Evolutionary conservation across 2,329 filamentous ascomycete species (phyloP).

Genomic region (Albifimbria verrucaria): DNA sequence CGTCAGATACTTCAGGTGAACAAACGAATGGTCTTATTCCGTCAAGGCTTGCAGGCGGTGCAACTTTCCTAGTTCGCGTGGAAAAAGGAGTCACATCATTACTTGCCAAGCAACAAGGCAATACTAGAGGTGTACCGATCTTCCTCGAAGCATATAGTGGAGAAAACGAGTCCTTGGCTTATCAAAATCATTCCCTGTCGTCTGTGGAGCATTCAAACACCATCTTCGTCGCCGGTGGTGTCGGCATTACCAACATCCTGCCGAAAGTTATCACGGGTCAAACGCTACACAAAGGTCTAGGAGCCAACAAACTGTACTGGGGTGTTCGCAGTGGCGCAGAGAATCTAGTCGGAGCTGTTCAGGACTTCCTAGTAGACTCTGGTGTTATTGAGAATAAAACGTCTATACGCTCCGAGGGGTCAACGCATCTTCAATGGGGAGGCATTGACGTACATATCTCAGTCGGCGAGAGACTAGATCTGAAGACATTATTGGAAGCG

Average conservation of each 20-base stretch:
- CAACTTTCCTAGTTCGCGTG: slow-evolving; percentile 1
- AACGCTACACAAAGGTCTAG: slow-evolving; percentile 6
- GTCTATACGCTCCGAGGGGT: neutral
- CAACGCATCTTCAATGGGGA: slow-evolving; percentile 6
- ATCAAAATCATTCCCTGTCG: too few relatives aligned
- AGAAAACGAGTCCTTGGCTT: too few relatives aligned
- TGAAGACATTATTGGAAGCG: slow-evolving; percentile 11
- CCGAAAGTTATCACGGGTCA: slow-evolving; percentile 15
- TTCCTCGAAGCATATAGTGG: neutral
- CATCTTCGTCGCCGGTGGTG: slow-evolving; percentile 26
- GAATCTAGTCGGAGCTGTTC: slow-evolving; percentile 16
- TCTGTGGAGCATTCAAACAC: slow-evolving; percentile 17
- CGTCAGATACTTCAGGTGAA: neutral
- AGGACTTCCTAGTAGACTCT: slow-evolving; percentile 11
- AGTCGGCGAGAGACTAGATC: slow-evolving; percentile 14
- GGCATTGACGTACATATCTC: slow-evolving; percentile 15
- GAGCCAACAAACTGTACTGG: slow-evolving; percentile 18
- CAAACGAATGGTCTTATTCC: too few relatives aligned
- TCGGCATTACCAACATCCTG: slow-evolving; percentile 26
- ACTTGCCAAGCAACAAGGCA: neutral
- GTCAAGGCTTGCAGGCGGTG: too few relatives aligned
- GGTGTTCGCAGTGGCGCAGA: slow-evolving; percentile 11
- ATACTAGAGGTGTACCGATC: neutral
- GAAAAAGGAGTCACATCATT: slow-evolving; percentile 5
- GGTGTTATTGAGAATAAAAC: slow-evolving; percentile 2